A percentile compares a stretch with the other conserved stretches of the same genome.
Evolutionary conservation across 1,139 yeast species (phyloP).

Genomic region (Diutina rugosa): DNA sequence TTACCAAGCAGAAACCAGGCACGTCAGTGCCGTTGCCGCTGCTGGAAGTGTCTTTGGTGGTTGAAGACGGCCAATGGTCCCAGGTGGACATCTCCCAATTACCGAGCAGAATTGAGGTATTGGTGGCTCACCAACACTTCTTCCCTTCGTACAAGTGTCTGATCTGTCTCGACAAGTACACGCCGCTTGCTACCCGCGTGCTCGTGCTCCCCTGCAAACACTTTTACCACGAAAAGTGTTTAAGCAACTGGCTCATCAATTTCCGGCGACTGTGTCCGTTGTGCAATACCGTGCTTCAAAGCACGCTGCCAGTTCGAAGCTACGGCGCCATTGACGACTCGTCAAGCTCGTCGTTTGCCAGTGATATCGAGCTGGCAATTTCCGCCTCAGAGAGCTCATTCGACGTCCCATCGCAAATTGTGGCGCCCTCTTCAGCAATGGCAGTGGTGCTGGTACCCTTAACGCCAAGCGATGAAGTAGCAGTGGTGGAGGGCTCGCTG

Average conservation of each 20-base stretch:
- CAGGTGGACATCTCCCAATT: neutral
- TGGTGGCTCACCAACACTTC: conserved; percentile 23
- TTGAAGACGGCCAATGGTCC: neutral
- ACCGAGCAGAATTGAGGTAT: conserved; percentile 6
- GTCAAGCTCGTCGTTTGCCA: neutral
- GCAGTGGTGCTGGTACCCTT: neutral
- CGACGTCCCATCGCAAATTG: neutral
- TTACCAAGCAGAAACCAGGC: conserved; percentile 5
- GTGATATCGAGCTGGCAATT: neutral
- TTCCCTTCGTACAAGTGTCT: conserved; percentile 31
- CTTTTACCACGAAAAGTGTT: conserved; percentile 30
- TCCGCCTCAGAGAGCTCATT: neutral
- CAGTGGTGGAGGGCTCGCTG: neutral
- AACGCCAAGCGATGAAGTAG: neutral
- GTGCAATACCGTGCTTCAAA: conserved; percentile 16
- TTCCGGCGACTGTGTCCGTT: conserved; percentile 33
- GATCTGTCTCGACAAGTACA: conserved; percentile 30
- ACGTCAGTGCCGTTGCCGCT: neutral
- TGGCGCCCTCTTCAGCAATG: neutral
- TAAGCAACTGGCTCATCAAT: conserved; percentile 34
- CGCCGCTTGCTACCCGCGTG: conserved; percentile 24
- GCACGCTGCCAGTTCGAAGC: neutral
- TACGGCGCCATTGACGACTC: neutral
- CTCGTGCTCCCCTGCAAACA: conserved; percentile 32
- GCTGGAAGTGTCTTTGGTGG: neutral